Evolutionary conservation across 78 protist species (phyloP).

Genomic region (Dictyostelium purpureum): DNA sequence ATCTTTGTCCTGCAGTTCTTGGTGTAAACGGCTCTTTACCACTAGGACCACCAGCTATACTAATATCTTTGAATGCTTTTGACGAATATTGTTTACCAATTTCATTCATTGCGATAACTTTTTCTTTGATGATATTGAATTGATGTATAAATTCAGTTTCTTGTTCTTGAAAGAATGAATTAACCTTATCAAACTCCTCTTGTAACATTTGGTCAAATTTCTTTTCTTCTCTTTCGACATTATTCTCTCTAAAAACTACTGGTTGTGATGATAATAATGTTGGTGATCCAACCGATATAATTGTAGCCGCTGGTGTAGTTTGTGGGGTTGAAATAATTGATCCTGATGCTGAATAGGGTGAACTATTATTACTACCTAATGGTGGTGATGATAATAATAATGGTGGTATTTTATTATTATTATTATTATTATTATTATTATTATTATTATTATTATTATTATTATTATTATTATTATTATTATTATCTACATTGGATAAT

Average conservation of each 20-base stretch:
- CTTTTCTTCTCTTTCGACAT: slow-evolving; percentile 26
- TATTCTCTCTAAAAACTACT: neutral
- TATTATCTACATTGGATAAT: neutral
- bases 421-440: neutral
- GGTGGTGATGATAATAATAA: neutral
- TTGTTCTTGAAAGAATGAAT: slow-evolving; percentile 25
- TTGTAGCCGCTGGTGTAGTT: too few relatives aligned
- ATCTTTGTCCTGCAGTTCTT: neutral
- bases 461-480: neutral
- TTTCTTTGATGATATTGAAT: slow-evolving; percentile 13
- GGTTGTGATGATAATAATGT: neutral
- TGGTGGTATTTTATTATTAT: neutral
- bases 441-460: neutral
- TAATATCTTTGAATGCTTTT: neutral
- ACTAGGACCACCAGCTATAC: neutral
- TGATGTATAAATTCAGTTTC: slow-evolving; percentile 41
- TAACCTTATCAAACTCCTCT: slow-evolving; percentile 61
- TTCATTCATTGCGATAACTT: neutral
- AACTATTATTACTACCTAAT: too few relatives aligned
- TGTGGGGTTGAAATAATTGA: neutral
- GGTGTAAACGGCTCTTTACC: neutral
- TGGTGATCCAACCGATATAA: too few relatives aligned
- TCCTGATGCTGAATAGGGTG: too few relatives aligned
- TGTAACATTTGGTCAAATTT: slow-evolving; percentile 41
- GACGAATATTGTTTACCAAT: neutral